Evolutionary conservation across 345 rosid species (phyloP), one percentile per base, ranked within the genome.

Genomic region (Linum lewisii): DNA sequence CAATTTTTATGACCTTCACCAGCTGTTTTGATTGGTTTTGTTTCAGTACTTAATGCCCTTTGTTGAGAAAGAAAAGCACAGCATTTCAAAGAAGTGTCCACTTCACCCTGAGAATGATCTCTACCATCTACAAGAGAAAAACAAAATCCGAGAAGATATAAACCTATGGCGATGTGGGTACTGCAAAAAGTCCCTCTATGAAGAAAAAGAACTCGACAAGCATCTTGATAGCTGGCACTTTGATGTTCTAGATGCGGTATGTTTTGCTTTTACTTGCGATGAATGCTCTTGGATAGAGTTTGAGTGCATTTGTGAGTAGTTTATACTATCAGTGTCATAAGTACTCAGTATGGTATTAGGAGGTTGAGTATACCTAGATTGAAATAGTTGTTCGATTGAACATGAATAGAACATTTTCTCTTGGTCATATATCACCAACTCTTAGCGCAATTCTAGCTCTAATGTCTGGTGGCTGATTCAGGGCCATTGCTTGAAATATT

Each of bases 21-120:
- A 6, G 38, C 20, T 42, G 47, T 21, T 22, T 11, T 24, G 22
- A 24, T 21, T 21, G 15, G 53, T 16, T 42, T 42, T 54, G 53
- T 18, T 63, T 69, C 66, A 70, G 74, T 70, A 70, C 56, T 70
- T 70, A 65, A 65, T 64, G 66, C 74, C 74, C 26, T 70, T 70
- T 65, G 69, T 64, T 19, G 68, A 65, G 59, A 70, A 70, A 47
- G 69, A 65, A 57, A 32, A 34, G 15, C 61, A 65, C 61, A 38
- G 42, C 53, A 49, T 70, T 26, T 25, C 69, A 18, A 55, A 25
- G 25, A 60, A 55, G 54, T 70, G 74, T 37, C 65, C 58, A 52
- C 69, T 70, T 70, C 74, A 65, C 21, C 59, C 74, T 8, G 61
- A 70, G 4, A 64, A 70, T 51, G 74, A 70, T 58, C 6, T 70